Evolutionary conservation across 148 eudicot genomes (phyloP), one percentile per base, ranked within the genome.

Genomic region (Rhododendron henanense): DNA sequence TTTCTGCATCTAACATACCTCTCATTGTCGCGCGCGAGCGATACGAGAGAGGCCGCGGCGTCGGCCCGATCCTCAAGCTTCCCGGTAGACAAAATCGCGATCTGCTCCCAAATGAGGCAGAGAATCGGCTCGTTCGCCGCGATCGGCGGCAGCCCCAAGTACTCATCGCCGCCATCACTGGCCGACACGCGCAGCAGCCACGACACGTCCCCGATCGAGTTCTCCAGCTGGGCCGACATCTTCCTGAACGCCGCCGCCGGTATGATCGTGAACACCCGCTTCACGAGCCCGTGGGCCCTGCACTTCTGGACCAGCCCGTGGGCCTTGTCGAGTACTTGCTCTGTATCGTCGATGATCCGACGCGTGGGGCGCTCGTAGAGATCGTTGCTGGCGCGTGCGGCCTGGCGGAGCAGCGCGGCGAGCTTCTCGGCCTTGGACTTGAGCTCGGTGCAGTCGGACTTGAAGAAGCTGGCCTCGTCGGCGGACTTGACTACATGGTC

Each of bases 91-190:
- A 96, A 85, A 83, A 88, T 91, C 3, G 99, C 97, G 75, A 96
- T 93, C 86, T 96, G 98, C 77, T 93, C 99, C 99, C 99, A 96
- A 2, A 96, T 96, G 0, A 96, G 86, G 47, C 97, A 92, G 31
- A 96, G 81, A 33, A 96, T 95, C 1, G 98, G 99, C 90, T 97
- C 99, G 37, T 97, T 97, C 3, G 98, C 94, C 7, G 99, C 99
- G 69, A 97, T 97, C 1, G 99, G 99, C 2, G 99, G 99, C 0
- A 95, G 89, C 1, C 99, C 99, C 1, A 94, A 78, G 80, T 92
- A 92, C 81, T 90, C 97, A 14, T 88, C 91, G 33, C 78, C 96
- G 9, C 89, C 85, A 14, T 92, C 91, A 25, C 94, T 65, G 7
- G 94, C 92, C 18, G 99, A 97, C 39, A 95, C 98, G 1, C 98